Evolutionary conservation across 2,329 filamentous ascomycete species (phyloP).

Genomic region (Pseudocercospora ulei): DNA sequence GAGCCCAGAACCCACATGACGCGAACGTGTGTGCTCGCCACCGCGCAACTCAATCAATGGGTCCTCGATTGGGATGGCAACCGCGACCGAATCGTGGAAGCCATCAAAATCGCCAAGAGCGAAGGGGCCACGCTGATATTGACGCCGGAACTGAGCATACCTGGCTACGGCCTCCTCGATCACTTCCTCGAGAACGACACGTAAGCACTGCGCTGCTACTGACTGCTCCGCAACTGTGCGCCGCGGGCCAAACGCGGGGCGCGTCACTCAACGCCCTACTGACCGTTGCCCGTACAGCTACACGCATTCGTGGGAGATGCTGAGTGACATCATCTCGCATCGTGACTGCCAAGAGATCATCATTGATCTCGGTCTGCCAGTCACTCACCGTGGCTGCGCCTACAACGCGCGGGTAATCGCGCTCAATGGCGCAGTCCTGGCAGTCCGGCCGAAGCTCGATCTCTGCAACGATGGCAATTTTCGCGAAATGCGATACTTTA

Average conservation of each 20-base stretch:
- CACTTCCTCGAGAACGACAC: slow-evolving; percentile 47
- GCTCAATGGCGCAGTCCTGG: slow-evolving; percentile 57
- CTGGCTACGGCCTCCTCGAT: slow-evolving; percentile 59
- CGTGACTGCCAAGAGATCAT: slow-evolving; percentile 55
- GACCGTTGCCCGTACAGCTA: too few species aligned
- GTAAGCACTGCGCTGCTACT: too few species aligned
- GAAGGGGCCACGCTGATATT: slow-evolving; percentile 52
- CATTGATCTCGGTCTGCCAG: slow-evolving; percentile 45
- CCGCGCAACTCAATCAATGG: slow-evolving; percentile 40
- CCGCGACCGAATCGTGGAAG: slow-evolving; percentile 52
- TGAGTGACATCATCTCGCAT: slow-evolving; percentile 52
- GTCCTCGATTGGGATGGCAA: slow-evolving; percentile 57
- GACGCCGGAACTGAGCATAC: slow-evolving; percentile 43
- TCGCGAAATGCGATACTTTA: slow-evolving; percentile 48
- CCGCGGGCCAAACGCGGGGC: too few species aligned
- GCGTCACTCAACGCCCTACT: too few species aligned
- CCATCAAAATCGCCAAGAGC: slow-evolving; percentile 51
- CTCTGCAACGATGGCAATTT: slow-evolving; percentile 61
- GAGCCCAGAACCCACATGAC: slow-evolving; percentile 23
- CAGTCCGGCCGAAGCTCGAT: slow-evolving; percentile 62
- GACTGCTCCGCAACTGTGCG: too few species aligned
- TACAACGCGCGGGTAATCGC: slow-evolving; percentile 60
- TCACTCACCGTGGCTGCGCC: slow-evolving; percentile 52
- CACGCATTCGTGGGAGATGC: slow-evolving; percentile 49
- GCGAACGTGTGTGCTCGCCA: slow-evolving; percentile 37